These are phyloP conservation scores for Solanum etuberosum DNA, from an alignment of 257 asterid genomes.

Conservation along the genomic window DNA sequence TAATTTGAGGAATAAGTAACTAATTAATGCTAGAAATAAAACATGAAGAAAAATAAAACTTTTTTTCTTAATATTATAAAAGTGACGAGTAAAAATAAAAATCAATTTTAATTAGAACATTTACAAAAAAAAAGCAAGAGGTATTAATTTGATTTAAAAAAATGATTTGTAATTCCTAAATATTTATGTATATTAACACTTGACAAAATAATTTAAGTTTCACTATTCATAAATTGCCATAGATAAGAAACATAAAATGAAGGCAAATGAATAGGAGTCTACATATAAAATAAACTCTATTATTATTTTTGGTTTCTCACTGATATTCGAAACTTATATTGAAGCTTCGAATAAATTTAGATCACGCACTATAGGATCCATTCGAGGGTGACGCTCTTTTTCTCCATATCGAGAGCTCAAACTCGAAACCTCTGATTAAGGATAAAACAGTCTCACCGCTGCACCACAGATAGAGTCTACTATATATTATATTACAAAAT, in stretches of 20 bases:
- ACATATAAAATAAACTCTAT: too few relatives aligned
- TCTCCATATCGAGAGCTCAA: too few relatives aligned
- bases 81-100: too few relatives aligned
- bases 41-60: too few relatives aligned
- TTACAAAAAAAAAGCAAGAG: background rate
- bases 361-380: accelerated
- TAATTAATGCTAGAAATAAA: too few relatives aligned
- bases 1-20: too few relatives aligned
- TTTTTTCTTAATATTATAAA: too few relatives aligned
- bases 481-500: background rate
- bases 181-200: background rate
- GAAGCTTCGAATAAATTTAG: too few relatives aligned
- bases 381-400: too few relatives aligned
- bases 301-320: background rate
- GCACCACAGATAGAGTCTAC: background rate
- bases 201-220: background rate
- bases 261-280: background rate
- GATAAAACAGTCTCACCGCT: accelerated
- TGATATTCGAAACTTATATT: background rate
- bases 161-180: background rate
- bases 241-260: background rate
- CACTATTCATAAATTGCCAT: background rate
- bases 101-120: too few relatives aligned
- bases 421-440: too few relatives aligned
- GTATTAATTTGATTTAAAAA: background rate